Conservation (phyloP, 495 filamentous ascomycete genomes). For the Geopyxis carbonaria region DNA sequence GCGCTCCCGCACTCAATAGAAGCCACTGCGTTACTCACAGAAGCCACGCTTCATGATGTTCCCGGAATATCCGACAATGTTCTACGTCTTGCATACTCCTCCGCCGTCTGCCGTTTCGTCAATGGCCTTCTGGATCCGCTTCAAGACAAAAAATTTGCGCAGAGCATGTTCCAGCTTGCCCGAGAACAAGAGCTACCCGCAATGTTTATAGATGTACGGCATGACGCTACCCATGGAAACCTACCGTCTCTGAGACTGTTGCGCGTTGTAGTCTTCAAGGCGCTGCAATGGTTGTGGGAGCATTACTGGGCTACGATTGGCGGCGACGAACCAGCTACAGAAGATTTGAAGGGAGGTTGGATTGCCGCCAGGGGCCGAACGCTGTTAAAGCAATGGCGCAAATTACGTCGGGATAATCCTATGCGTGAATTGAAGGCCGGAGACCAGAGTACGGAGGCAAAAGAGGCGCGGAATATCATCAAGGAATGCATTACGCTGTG, state of each 20-base stretch:
- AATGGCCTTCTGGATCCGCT: conserved; percentile 71
- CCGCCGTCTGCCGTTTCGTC: conserved; percentile 42
- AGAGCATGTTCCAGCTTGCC: conserved; percentile 71
- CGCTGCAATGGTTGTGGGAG: conserved; percentile 71
- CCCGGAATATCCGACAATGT: conserved; percentile 4
- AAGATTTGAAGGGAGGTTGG: conserved; percentile 8
- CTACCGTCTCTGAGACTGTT: conserved; percentile 57
- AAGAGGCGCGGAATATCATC: conserved; percentile 13
- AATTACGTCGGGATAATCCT: conserved; percentile 8
- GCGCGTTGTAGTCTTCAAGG: conserved; percentile 44
- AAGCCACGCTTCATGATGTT: conserved; percentile 15
- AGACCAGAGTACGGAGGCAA: conserved; percentile 12
- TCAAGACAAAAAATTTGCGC: conserved; percentile 48
- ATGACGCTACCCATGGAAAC: conserved; percentile 78
- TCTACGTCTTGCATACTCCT: conserved; percentile 17
- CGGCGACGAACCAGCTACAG: conserved; percentile 7
- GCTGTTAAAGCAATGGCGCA: conserved; percentile 6
- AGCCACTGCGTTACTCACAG: conserved; percentile 19
- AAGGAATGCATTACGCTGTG: conserved; percentile 20
- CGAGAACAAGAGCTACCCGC: conserved; percentile 57
- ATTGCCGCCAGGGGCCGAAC: conserved; percentile 1
- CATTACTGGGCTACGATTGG: conserved; percentile 56
- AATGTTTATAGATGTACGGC: conserved; percentile 75
- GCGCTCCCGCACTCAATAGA: conserved; percentile 23
- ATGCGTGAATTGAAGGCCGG: conserved; percentile 6